Percentiles rank a stretch among this genome's conserved stretches.
phyloP scores from a whole-genome alignment of 208 protist genomes.

The Polymyxa betae region DNA sequence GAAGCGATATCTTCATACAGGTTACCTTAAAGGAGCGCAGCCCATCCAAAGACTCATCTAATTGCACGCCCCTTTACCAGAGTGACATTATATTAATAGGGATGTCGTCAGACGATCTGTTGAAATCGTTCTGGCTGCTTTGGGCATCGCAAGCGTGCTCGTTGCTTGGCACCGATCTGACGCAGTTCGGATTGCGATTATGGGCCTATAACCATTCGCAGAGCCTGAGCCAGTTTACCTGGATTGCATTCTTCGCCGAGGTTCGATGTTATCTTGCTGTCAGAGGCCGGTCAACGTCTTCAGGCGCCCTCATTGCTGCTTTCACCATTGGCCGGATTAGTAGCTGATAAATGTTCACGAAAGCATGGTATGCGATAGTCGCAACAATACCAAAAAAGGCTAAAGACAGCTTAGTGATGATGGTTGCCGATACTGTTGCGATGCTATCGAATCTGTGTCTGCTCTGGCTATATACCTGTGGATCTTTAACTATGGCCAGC shows the following conservation, averaged over 20 bases:
- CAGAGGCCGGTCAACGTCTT: not conserved
- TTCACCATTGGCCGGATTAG: not conserved
- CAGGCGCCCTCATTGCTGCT: not conserved
- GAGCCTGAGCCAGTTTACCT: not conserved
- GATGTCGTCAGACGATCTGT: not conserved
- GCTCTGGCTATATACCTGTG: not conserved
- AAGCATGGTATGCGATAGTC: not conserved
- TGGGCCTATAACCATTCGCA: not conserved
- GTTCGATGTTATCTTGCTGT: not conserved
- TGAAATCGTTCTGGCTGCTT: not conserved
- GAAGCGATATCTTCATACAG: too few species aligned
- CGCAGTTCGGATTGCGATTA: slow-evolving; percentile 4
- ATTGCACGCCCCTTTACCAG: too few species aligned
- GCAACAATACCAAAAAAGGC: not conserved
- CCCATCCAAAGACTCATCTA: too few species aligned
- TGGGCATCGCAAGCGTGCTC: slow-evolving; percentile 16
- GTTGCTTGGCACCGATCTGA: slow-evolving; percentile 41
- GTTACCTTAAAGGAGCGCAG: too few species aligned
- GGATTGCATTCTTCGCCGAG: slow-evolving; percentile 22
- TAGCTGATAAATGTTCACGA: not conserved
- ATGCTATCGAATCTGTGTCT: not conserved
- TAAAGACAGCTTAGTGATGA: not conserved
- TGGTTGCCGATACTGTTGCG: not conserved
- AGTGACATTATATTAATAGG: not conserved
- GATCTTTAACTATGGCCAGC: not conserved